Base-by-base conservation (phyloP, 139 green algal genomes). In the Haematococcus lacustris region DNA sequence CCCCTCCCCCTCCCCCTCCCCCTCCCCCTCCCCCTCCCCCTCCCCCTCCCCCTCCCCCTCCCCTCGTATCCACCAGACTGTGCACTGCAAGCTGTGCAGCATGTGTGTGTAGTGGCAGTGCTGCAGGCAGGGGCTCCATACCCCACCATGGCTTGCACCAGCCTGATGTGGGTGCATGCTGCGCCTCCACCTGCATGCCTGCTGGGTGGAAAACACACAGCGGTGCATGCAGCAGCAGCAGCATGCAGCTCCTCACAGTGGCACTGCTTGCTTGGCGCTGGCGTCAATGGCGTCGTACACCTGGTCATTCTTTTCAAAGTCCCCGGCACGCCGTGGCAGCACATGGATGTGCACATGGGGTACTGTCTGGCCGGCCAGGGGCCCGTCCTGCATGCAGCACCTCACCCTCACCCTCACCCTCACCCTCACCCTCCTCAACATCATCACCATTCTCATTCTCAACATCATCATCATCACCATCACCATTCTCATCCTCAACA, bases 311-410 rank as follows among this genome's bases (percentile, higher is more conserved):
- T 84, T 80, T 47, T 88, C 79, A 83, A 97, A 98, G 73, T 98
- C 93, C 2, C 87, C 87, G 1, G 70, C 23, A 51, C 73, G 86
- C n/a, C 95, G 77, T 0, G 95, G 95, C 71, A 99, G 77, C 26
- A 97, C 71, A 80, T 99, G 95, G 0, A 99, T 82, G 83, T 99
- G 95, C 33, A 98, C 89, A 82, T 98, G 95, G 3, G 93, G 87
- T 33, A 98, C 93, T 0, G 91, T 97, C 77, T 99, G 95, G 0
- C 95, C 95, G 2, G 93, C 91, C 17, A 75, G 62, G 3, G 84
- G 78, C 0, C 79, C 79, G 66, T 85, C 79, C 65, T 74, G 38
- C 66, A 53, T 4, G 53, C n/a, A n/a, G n/a, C n/a, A n/a, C n/a
- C n/a, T n/a, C n/a, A n/a, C n/a, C n/a, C n/a, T n/a, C n/a, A n/a